Percentiles rank a stretch among this genome's conserved stretches.
These are phyloP conservation scores for Nigrospora sphaerica DNA, from an alignment of 2,329 filamentous ascomycete genomes.

Conservation along the genomic window DNA sequence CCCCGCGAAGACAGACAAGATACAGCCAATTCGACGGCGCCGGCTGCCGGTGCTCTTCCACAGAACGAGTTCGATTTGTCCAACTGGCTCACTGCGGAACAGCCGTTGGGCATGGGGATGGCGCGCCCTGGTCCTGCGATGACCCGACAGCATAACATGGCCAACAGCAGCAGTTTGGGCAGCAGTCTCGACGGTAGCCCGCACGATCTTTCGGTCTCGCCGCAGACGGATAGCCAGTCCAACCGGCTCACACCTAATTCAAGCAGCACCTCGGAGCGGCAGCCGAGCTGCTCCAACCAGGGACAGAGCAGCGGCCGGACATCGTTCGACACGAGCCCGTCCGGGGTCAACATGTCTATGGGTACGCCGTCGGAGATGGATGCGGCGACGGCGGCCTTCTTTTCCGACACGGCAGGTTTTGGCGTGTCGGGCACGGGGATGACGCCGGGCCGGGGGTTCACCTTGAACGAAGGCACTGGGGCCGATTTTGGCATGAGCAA, in stretches of 20 bases:
- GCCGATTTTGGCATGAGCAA: constrained; percentile 34
- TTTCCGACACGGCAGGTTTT: constrained; percentile 30
- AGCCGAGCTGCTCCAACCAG: constrained; percentile 18
- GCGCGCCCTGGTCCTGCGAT: too few species aligned
- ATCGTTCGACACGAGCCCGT: constrained; percentile 47
- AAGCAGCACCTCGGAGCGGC: constrained; percentile 39
- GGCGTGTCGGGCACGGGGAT: constrained; percentile 17
- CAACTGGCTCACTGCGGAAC: constrained; percentile 6
- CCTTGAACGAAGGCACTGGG: constrained; percentile 27
- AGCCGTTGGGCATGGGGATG: background rate
- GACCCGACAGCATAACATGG: too few species aligned
- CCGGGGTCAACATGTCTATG: constrained; percentile 34
- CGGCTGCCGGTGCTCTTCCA: background rate
- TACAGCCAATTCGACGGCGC: constrained; percentile 23
- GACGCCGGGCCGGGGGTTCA: constrained; percentile 25
- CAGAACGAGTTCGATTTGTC: constrained; percentile 9
- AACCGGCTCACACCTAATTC: constrained; percentile 55
- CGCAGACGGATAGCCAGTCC: constrained; percentile 40
- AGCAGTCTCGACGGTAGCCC: constrained; percentile 34
- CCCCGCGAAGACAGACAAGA: constrained; percentile 31
- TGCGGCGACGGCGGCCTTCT: constrained; percentile 29
- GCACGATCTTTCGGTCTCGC: constrained; percentile 40
- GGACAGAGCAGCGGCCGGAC: constrained; percentile 30
- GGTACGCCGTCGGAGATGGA: constrained; percentile 29
- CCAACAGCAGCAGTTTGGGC: constrained; percentile 24